These are phyloP conservation scores for Crithidia sp. DNA, from an alignment of 208 protist species.

Conservation along the genomic window DNA sequence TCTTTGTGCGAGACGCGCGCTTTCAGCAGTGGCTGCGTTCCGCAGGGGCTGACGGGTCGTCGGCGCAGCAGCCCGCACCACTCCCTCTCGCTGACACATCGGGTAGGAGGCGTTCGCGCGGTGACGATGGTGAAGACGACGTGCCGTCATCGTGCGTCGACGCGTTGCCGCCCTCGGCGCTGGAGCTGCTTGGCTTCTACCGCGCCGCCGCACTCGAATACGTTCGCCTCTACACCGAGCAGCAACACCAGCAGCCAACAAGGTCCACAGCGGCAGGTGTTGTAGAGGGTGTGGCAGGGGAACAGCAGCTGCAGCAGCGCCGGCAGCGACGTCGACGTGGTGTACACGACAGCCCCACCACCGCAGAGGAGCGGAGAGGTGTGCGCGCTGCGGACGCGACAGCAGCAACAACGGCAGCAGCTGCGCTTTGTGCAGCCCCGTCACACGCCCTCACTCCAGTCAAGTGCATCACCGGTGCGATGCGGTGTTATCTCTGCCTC, in stretches of 20 bases:
- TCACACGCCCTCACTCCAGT: constrained; percentile 1
- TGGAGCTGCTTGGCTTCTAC: constrained; percentile 61
- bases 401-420: not conserved
- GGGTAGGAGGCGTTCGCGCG: not conserved
- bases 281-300: not conserved
- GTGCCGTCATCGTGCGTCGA: constrained; percentile 6
- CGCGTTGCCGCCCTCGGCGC: constrained; percentile 26
- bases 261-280: not conserved
- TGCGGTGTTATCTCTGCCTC: constrained; percentile 72
- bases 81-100: not conserved
- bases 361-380: not conserved
- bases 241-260: not conserved
- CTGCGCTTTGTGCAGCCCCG: not conserved
- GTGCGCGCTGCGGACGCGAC: not conserved
- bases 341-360: not conserved
- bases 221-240: constrained; percentile 34
- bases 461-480: constrained; percentile 52
- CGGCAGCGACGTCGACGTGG: not conserved
- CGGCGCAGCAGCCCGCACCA: not conserved
- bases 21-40: constrained; percentile 30
- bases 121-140: too few relatives aligned
- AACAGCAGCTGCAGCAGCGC: not conserved
- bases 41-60: not conserved
- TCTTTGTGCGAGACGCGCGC: constrained; percentile 39
- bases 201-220: constrained; percentile 47